Conservation (phyloP, 345 rosid genomes). For the Linum trigynum region DNA sequence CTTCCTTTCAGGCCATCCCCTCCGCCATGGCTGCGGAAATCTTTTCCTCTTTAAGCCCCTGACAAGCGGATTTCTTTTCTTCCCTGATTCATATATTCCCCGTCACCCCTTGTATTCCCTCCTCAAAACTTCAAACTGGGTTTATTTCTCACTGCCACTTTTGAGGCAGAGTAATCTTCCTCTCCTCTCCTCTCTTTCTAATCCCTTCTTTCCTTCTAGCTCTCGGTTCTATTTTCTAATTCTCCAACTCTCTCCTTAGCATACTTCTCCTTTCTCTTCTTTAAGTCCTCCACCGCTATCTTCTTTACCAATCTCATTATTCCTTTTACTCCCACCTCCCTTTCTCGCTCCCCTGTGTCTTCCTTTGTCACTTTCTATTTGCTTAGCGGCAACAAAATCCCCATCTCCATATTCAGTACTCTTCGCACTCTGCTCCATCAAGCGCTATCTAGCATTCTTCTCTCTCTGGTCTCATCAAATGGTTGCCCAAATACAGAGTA, state of each 20-base stretch:
- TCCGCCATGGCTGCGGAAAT: too few relatives aligned
- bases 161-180: too few relatives aligned
- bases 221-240: neutral
- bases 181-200: neutral
- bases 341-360: neutral
- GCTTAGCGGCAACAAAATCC: neutral
- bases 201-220: neutral
- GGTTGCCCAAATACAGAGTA: neutral
- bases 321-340: neutral
- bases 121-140: too few relatives aligned
- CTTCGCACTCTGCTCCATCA: neutral
- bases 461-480: neutral
- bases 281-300: neutral
- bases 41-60: too few relatives aligned
- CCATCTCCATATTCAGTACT: neutral
- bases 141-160: too few relatives aligned
- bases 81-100: too few relatives aligned
- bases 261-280: neutral
- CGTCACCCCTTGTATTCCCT: too few relatives aligned
- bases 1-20: too few relatives aligned
- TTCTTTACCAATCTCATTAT: neutral
- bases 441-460: neutral
- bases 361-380: neutral
- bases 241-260: neutral
- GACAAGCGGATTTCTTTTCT: too few relatives aligned